Percentiles rank a stretch among this genome's conserved stretches.
These are phyloP conservation scores for Talaromyces sp. DNA, from an alignment of 2,329 filamentous ascomycete genomes.

Conservation along the genomic window DNA sequence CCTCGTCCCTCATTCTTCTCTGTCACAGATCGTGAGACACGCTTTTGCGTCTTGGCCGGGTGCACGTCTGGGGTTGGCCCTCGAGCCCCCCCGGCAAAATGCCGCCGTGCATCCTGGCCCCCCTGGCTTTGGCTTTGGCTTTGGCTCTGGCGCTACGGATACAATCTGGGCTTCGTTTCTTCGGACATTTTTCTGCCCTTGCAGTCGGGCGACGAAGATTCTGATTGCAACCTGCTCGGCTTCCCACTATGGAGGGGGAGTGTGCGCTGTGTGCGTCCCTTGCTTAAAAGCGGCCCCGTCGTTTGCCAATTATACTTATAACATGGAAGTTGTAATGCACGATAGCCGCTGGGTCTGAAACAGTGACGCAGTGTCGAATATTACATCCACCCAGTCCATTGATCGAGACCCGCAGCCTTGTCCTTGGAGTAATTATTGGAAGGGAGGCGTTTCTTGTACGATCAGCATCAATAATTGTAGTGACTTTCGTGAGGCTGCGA, in stretches of 20 bases:
- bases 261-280: neutral
- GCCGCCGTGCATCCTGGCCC: neutral
- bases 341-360: neutral
- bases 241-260: neutral
- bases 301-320: neutral
- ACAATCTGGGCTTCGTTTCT: neutral
- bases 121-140: neutral
- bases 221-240: neutral
- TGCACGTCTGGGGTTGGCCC: neutral
- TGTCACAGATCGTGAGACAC: neutral
- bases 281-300: neutral
- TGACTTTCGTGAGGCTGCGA: neutral
- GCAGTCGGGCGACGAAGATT: neutral
- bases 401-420: neutral
- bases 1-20: neutral
- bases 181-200: neutral
- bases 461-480: too few relatives aligned
- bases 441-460: neutral
- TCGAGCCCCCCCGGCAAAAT: neutral
- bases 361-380: neutral
- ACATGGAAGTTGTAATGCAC: neutral
- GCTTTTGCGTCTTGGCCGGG: neutral
- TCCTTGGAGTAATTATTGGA: too few relatives aligned
- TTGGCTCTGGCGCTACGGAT: neutral
- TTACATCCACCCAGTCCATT: neutral